Evolutionary conservation across 1,284 basidiomycete genomes (phyloP).

Genomic region (Mycosarcoma mackinlayi): DNA sequence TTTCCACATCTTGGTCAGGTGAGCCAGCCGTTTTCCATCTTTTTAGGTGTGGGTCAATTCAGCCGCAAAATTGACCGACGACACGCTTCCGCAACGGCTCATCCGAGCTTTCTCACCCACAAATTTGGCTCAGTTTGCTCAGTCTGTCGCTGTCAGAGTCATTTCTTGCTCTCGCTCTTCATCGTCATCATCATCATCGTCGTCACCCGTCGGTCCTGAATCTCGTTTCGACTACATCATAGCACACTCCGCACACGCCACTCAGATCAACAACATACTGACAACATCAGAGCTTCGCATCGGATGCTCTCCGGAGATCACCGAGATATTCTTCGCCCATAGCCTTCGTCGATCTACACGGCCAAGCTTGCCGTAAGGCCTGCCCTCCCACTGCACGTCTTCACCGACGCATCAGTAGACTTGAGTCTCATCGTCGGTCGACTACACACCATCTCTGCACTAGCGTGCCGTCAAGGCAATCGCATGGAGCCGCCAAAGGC

Average conservation of each 20-base stretch:
- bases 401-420: background rate
- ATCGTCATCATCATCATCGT: background rate
- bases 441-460: constrained; percentile 6
- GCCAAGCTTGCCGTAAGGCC: too few species aligned
- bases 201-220: background rate
- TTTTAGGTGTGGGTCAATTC: too few species aligned
- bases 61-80: constrained; percentile 36
- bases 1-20: too few species aligned
- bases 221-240: too few species aligned
- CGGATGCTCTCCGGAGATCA: too few species aligned
- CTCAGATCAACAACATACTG: too few species aligned
- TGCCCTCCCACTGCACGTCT: too few species aligned
- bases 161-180: too few species aligned
- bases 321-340: too few species aligned
- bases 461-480: constrained; percentile 25
- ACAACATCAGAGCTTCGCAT: too few species aligned
- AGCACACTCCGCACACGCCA: too few species aligned
- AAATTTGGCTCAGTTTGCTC: constrained; percentile 1
- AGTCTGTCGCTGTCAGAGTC: background rate
- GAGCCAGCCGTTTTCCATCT: constrained; percentile 5
- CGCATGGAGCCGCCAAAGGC: constrained; percentile 45
- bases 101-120: constrained; percentile 2
- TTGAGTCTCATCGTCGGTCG: constrained; percentile 3
- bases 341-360: too few species aligned
- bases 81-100: constrained; percentile 11